These are phyloP conservation scores for Russula lepida DNA, from an alignment of 768 basidiomycete genomes.

Conservation along the genomic window DNA sequence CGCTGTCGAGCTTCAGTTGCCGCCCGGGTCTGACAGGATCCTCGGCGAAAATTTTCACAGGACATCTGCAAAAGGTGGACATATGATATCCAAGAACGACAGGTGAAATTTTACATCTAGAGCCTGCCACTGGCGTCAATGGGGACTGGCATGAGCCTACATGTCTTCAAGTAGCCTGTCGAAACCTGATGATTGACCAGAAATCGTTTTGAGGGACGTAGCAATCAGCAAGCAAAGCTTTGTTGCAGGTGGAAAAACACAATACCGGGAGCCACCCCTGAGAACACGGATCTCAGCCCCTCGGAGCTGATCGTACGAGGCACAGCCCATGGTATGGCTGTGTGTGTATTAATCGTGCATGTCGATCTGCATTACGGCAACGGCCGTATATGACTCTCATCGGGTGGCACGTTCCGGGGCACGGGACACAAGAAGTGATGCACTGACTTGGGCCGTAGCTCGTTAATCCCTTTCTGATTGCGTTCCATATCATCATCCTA, in stretches of 20 bases:
- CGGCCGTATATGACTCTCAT: too few species aligned
- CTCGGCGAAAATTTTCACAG: background rate
- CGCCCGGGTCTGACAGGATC: background rate
- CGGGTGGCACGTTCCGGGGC: background rate
- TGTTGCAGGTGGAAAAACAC: background rate
- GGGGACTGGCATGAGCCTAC: background rate
- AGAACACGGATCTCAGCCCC: background rate
- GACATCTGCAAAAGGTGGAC: background rate
- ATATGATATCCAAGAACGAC: background rate
- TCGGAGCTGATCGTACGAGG: background rate
- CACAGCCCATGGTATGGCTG: background rate
- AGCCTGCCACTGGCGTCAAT: background rate
- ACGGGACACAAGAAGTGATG: background rate
- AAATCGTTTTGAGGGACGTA: background rate
- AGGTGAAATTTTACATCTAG: background rate
- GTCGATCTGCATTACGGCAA: background rate
- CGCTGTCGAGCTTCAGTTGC: background rate
- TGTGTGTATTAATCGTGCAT: background rate
- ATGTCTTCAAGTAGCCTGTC: background rate
- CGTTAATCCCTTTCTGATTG: background rate
- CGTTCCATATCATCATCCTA: background rate
- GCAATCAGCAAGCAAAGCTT: too few species aligned
- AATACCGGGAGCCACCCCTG: background rate
- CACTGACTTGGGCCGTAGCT: too few species aligned
- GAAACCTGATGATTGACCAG: background rate